Evolutionary conservation across 805 yeast species (phyloP), one percentile per base, ranked within the genome.

Genomic region (Dipodascopsis uninucleata): DNA sequence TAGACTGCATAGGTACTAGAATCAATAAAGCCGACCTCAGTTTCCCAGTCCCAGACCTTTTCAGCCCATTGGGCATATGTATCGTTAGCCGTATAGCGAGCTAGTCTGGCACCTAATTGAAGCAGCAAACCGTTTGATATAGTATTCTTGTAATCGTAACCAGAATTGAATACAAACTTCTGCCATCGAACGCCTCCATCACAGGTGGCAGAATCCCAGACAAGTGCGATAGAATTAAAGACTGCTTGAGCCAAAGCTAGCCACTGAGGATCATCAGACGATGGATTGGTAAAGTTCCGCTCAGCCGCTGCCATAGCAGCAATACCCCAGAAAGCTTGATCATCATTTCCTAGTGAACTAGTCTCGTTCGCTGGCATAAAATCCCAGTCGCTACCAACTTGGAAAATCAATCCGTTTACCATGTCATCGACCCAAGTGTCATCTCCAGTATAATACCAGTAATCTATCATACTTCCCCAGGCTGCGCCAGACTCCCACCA

Each of bases 401-500:
- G 96, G 58, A 73, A 75, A 44, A 74, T 63, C 56, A 86, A 59
- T 12, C 93, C 87, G 9, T 72, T 68, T 58, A 75, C 75, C 47
- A 87, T 69, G 14, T 76, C 44, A 1, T 70, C 68, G 43, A 76
- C 78, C 58, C 73, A 83, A 0, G 88, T 76, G 51, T 73, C 74
- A 65, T 89, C 81, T 37, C 78, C 71, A 64, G 90, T 82, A 57
- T 78, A 75, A 56, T 67, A 78, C 71, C 85, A 75, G 60, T 80
- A 84, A 63, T 87, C 95, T 29, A 90, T 61, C 48, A 49, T 37
- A 29, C 46, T 39, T 45, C 76, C 76, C 64, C 71, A 81, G 0
- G 88, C 87, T 54, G 85, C 90, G 59, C 93, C 95, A 32, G 88
- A 86, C 65, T 82, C 81, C 94, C 95, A 85, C 98, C 97, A 90